Percentiles rank a stretch among this genome's conserved stretches.
phyloP scores from a whole-genome alignment of 306 rosid species.

The Rosa rugosa region DNA sequence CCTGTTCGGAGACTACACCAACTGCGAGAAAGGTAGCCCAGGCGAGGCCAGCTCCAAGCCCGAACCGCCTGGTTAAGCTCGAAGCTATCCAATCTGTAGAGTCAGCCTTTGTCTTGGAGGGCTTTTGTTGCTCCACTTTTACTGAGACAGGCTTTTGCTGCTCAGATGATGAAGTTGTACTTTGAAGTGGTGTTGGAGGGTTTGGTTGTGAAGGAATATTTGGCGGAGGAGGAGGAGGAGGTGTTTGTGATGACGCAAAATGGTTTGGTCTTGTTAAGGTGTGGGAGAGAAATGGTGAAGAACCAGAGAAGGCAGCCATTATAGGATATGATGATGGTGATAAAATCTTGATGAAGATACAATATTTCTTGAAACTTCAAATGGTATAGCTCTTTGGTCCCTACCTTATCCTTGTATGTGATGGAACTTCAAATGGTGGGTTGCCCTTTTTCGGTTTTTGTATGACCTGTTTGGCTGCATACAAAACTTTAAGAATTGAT shows the following conservation, averaged over 20 bases:
- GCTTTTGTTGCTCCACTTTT: constrained; percentile 44
- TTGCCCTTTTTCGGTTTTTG: constrained; percentile 1
- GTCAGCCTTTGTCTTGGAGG: constrained; percentile 50
- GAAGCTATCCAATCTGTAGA: constrained; percentile 94
- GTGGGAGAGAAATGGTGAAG: constrained; percentile 65
- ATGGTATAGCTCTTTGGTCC: constrained; percentile 29
- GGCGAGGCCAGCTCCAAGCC: constrained; percentile 94
- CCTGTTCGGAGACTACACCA: constrained; percentile 89
- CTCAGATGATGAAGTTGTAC: constrained; percentile 37
- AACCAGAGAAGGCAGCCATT: constrained; percentile 79
- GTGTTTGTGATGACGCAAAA: constrained; percentile 54
- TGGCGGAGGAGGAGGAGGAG: constrained; percentile 46
- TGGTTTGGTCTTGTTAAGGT: constrained; percentile 60
- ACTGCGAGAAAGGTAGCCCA: constrained; percentile 85
- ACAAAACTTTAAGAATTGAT: not conserved
- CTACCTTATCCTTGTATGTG: constrained; percentile 44
- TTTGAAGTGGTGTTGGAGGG: constrained; percentile 38
- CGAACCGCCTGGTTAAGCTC: constrained; percentile 75
- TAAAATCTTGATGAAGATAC: constrained; percentile 25
- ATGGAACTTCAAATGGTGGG: constrained; percentile 27
- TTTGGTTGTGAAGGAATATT: constrained; percentile 48
- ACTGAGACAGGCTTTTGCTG: constrained; percentile 37
- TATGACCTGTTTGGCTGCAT: constrained; percentile 9
- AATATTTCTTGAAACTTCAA: not conserved
- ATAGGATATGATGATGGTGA: constrained; percentile 9